Percentiles rank a stretch among this genome's conserved stretches.
Conservation (phyloP, 352 stramenopile species). For the Phytophthora niederhauseri region DNA sequence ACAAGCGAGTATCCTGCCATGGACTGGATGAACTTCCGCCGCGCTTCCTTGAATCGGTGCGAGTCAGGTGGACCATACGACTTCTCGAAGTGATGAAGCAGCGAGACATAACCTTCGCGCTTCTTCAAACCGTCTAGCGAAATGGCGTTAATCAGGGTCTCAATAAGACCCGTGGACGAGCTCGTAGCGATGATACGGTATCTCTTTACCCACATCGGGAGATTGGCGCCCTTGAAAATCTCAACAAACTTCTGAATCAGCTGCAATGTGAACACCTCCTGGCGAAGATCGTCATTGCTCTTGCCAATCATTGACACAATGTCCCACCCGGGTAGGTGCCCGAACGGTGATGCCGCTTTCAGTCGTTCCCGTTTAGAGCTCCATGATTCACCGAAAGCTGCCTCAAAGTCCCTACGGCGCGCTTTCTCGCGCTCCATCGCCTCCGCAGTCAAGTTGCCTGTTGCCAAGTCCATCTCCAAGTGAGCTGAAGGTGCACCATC, state of each 20-base stretch:
- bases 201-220: slow-evolving; percentile 96
- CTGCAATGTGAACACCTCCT: slow-evolving; percentile 99
- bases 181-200: slow-evolving; percentile 98
- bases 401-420: slow-evolving; percentile 79
- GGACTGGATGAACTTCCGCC: slow-evolving; percentile 96
- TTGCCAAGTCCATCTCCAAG: slow-evolving; percentile 65
- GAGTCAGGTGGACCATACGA: slow-evolving; percentile 93
- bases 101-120: slow-evolving; percentile 93
- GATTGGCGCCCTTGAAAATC: slow-evolving; percentile 95
- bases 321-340: slow-evolving; percentile 92
- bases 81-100: slow-evolving; percentile 96
- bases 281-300: slow-evolving; percentile 98
- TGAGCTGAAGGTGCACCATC: slow-evolving; percentile 28
- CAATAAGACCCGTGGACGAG: slow-evolving; percentile 96
- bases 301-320: slow-evolving; percentile 98
- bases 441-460: slow-evolving; percentile 68
- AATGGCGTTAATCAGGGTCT: slow-evolving; percentile 97
- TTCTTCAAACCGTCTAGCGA: slow-evolving; percentile 99
- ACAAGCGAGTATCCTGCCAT: slow-evolving; percentile 99
- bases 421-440: slow-evolving; percentile 84
- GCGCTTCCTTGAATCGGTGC: slow-evolving; percentile 91
- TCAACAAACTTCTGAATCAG: slow-evolving; percentile 98
- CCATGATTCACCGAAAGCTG: slow-evolving; percentile 96
- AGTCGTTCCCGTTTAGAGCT: slow-evolving; percentile 94
- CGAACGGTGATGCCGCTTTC: slow-evolving; percentile 86